These are phyloP conservation scores for Suhomyces choctaworum DNA, from an alignment of 1,139 yeast species.

Conservation along the genomic window DNA sequence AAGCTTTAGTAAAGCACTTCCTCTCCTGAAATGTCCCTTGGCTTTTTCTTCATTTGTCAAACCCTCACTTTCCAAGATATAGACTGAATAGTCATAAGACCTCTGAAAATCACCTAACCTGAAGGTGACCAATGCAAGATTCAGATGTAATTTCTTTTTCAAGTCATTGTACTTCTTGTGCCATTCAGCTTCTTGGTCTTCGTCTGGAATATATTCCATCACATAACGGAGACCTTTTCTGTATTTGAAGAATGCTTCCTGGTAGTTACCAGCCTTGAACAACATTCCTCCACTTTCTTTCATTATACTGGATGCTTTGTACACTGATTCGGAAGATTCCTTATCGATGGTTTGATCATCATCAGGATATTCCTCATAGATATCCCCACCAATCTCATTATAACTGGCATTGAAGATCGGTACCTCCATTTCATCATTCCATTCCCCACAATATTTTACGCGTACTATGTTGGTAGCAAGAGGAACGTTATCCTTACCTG, in stretches of 20 bases:
- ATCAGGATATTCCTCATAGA: constrained; percentile 74
- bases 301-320: constrained; percentile 50
- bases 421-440: constrained; percentile 51
- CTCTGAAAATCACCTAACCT: constrained; percentile 47
- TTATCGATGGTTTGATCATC: constrained; percentile 61
- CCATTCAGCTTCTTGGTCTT: constrained; percentile 60
- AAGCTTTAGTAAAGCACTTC: constrained; percentile 45
- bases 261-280: constrained; percentile 51
- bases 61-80: constrained; percentile 51
- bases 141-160: constrained; percentile 62
- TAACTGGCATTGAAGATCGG: constrained; percentile 67
- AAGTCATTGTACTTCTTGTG: constrained; percentile 50
- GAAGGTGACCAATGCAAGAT: constrained; percentile 53
- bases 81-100: constrained; percentile 55
- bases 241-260: constrained; percentile 61
- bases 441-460: constrained; percentile 65
- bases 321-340: constrained; percentile 57
- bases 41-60: constrained; percentile 48
- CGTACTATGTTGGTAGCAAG: constrained; percentile 43
- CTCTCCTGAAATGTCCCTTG: constrained; percentile 64
- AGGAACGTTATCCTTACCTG: constrained; percentile 47
- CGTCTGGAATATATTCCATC: constrained; percentile 71
- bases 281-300: constrained; percentile 66
- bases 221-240: constrained; percentile 63
- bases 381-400: constrained; percentile 62